Conservation (phyloP, 345 rosid species). For the Hibiscus trionum region DNA sequence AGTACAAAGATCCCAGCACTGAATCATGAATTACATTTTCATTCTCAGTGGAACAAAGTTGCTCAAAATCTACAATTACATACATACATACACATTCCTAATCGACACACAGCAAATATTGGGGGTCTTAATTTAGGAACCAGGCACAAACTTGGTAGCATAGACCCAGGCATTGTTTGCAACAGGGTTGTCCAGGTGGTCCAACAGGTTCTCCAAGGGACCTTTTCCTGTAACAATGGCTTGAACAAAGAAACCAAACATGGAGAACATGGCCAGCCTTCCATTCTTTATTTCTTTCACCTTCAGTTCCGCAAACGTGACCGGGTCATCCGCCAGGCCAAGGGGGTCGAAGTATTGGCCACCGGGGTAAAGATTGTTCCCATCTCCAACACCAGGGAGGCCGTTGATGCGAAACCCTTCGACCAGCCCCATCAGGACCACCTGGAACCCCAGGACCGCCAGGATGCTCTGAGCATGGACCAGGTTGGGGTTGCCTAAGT, state of each 20-base stretch:
- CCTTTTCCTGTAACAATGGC: conserved; percentile 98
- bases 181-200: conserved; percentile 87
- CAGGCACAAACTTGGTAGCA: conserved; percentile 90
- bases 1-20: no score
- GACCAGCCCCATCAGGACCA: conserved; percentile 83
- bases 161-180: conserved; percentile 98
- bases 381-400: conserved; percentile 87
- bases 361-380: conserved; percentile 87
- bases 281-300: conserved; percentile 98
- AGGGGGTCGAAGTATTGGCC: conserved; percentile 89
- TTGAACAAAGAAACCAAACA: conserved; percentile 98
- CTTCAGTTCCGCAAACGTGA: conserved; percentile 85
- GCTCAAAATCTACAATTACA: conserved; percentile 7
- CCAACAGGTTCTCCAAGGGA: conserved; percentile 85
- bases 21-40: neutral
- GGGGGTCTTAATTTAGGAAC: conserved; percentile 31
- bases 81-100: neutral
- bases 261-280: conserved; percentile 91
- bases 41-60: neutral
- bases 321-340: conserved; percentile 86
- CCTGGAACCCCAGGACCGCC: conserved; percentile 92
- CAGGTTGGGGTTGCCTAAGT: conserved; percentile 94
- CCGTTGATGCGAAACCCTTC: conserved; percentile 97
- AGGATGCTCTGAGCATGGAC: conserved; percentile 98
- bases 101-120: neutral